phyloP scores from a whole-genome alignment of 768 basidiomycete genomes.

The Leccinellum albellum region DNA sequence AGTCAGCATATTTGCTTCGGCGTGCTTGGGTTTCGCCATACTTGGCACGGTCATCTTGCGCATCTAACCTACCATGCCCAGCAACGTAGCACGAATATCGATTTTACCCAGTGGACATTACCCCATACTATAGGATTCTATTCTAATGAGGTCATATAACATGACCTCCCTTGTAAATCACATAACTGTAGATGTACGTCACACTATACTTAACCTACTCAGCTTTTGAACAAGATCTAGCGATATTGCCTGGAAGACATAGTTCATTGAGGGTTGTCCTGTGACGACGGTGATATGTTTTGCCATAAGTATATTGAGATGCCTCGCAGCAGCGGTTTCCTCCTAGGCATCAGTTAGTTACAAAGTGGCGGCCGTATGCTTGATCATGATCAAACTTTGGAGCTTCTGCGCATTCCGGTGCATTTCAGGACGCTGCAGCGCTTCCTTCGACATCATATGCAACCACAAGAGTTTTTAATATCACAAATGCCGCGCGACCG shows the following conservation, averaged over 20 bases:
- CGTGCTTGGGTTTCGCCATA: constrained; percentile 37
- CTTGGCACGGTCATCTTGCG: constrained; percentile 14
- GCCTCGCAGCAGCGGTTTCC: no score
- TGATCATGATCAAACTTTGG: no score
- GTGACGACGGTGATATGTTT: no score
- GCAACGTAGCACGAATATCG: neutral
- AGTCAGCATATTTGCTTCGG: constrained; percentile 44
- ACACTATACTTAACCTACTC: neutral
- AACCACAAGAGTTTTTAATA: no score
- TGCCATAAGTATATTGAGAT: neutral
- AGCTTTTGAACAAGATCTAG: neutral
- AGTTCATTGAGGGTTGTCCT: neutral
- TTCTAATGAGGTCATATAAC: neutral
- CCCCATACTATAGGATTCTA: neutral
- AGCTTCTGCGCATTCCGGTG: no score
- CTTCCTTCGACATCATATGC: no score
- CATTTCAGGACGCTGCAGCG: no score
- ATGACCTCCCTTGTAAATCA: neutral
- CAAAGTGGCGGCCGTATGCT: no score
- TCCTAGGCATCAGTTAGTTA: no score
- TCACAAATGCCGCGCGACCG: neutral
- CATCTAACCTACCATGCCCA: neutral
- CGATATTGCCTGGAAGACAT: neutral
- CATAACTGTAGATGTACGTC: neutral
- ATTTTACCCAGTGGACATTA: neutral